Base-by-base conservation (phyloP, 2,329 filamentous ascomycete species). In the Fusarium albidum region DNA sequence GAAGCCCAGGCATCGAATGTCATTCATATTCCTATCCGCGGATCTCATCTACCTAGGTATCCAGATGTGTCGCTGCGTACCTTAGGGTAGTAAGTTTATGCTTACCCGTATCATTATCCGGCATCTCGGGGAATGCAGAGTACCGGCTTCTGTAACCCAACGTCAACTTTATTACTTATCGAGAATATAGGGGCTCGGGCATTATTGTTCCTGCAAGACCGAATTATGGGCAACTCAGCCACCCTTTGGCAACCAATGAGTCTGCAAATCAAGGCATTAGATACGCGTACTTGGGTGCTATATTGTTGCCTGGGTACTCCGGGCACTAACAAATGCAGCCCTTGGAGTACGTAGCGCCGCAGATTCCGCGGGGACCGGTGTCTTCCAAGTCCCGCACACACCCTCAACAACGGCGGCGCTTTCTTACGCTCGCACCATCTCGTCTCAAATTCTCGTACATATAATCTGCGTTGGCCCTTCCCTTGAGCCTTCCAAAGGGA, bases 371-470 rank as follows among this genome's bases (percentile, higher is more conserved):
- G 58, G 51, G 45, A 41, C 52, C 49, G 55, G 42, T 34, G 33
- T 55, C 52, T 54, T 31, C 7, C 61, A 58, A 57, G 53, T 60
- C 59, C 61, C 61, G 59, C 64, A 66, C 61, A 41, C 43, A 35
- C 50, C 42, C 44, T 49, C 34, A 48, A 37, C 53, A 52, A 55
- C 39, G 42, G 48, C 33, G 43, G 50, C 40, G 28, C 14, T 52
- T 52, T 51, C 44, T 49, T 38, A 40, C 51, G 42, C 55, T 59
- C 48, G 45, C 46, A 49, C 37, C 60, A 59, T 41, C 32, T 41
- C 31, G 43, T 43, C n/a, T 33, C 39, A 46, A 17, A 47, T 42
- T 21, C 45, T 34, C 39, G 38, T 53, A 58, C 41, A 38, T 54
- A 43, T 37, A 18, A 55, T n/a, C 18, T 38, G 39, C 33, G 34